A percentile compares a stretch with the other conserved stretches of the same genome.
Conservation (phyloP, 768 basidiomycete genomes). For the Rubroboletus pulcherrimus region DNA sequence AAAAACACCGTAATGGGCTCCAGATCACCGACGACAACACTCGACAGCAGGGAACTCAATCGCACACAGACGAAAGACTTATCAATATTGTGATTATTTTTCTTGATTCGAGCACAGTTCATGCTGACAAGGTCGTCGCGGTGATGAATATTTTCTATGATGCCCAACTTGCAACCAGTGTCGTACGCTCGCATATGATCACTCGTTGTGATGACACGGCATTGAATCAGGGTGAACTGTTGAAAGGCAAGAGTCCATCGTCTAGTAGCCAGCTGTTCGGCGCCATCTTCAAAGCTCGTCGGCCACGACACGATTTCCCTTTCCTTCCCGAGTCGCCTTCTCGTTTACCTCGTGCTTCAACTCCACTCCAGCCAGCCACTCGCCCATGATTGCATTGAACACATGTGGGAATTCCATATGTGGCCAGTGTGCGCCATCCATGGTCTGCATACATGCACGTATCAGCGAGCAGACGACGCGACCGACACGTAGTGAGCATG, state of each 20-base stretch:
- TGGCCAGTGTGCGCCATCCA: constrained; percentile 62
- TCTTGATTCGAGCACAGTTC: background rate
- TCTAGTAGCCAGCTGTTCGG: background rate
- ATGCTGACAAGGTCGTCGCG: background rate
- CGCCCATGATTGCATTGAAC: constrained; percentile 48
- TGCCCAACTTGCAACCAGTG: too few species aligned
- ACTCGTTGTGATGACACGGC: background rate
- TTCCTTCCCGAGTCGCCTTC: background rate
- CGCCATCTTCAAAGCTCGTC: constrained; percentile 20
- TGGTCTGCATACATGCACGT: constrained; percentile 34
- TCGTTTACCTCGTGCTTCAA: background rate
- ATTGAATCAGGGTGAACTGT: background rate
- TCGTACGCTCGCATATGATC: background rate
- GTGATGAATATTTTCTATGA: background rate
- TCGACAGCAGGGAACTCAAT: background rate
- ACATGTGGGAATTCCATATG: constrained; percentile 56
- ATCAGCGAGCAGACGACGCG: constrained; percentile 37
- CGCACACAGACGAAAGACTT: background rate
- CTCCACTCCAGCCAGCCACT: constrained; percentile 43
- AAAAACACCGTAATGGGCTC: too few species aligned
- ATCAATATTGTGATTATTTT: background rate
- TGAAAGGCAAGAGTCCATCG: background rate
- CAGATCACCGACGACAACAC: background rate
- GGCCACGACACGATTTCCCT: background rate
- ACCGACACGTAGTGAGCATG: background rate